Base-by-base conservation (phyloP, 2,329 filamentous ascomycete genomes). In the Calonectria leucothoes region DNA sequence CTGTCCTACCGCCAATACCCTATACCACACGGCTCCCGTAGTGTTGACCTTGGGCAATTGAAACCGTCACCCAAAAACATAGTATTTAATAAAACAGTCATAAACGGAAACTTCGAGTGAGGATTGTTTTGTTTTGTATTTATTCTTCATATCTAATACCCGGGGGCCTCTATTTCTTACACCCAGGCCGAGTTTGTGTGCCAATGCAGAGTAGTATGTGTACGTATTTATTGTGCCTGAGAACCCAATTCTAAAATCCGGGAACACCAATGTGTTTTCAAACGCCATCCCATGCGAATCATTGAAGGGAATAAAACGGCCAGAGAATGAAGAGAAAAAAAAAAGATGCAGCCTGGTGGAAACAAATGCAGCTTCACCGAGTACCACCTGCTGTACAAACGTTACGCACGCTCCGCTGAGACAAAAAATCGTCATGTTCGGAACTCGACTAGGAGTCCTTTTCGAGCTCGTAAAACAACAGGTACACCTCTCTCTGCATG, bases 401-500 rank as follows among this genome's bases (percentile, higher is more conserved):
- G 63, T 55, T 33, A 70, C 59, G 42, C 70, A 73, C 31, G 20
- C 20, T 67, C 35, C 11, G 48, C 23, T n/a, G 35, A 39, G 25
- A 66, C 48, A 57, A 29, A 29, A 42, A 33, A 33, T 57, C 37
- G 14, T 7, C 51, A 42, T 48, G 37, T 57, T 23, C 39, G 25
- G 37, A 20, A 20, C 39, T 55, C 35, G 27, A 37, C 74, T 75
- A 79, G 61, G 49, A 67, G 73, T 85, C 84, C 78, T 88, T 88
- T 76, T 96, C 94, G 79, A 98, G 86, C 87, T 98, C 96, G 84
- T 99, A 99, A 84, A 99, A 99, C 66, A 99, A 85, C 82, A 99
- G 87, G 83, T 99, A 99, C 0, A 98, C 96, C 84, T 99, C 97
- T 80, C 93, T 93, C 85, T 98, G 95, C 95, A 98, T 98, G 10